Conservation (phyloP, 805 yeast species). For the Wickerhamiella azyma region DNA sequence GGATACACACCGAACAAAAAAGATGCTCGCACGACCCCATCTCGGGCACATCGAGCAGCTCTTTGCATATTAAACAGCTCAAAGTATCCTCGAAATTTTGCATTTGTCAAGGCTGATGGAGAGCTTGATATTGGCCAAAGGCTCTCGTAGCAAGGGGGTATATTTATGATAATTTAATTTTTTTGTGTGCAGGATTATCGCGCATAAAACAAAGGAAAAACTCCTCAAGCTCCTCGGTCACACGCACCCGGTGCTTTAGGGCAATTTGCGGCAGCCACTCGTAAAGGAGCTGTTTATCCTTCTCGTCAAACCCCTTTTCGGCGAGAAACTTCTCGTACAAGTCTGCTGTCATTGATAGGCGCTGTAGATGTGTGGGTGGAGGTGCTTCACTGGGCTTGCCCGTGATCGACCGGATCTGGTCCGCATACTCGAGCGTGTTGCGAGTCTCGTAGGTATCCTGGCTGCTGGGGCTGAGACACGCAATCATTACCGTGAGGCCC, state of each 20-base stretch:
- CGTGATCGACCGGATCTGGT: slow-evolving; percentile 29
- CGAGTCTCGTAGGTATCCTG: slow-evolving; percentile 84
- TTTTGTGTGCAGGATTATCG: no score
- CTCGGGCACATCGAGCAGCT: slow-evolving; percentile 64
- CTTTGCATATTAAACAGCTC: slow-evolving; percentile 82
- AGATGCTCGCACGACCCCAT: slow-evolving; percentile 77
- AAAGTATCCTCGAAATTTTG: slow-evolving; percentile 48
- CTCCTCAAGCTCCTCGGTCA: no score
- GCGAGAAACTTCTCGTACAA: not conserved
- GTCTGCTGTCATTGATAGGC: not conserved
- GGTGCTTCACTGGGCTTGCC: not conserved
- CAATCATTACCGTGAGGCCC: slow-evolving; percentile 91
- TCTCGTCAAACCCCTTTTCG: no score
- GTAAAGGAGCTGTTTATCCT: no score
- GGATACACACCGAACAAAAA: slow-evolving; percentile 76
- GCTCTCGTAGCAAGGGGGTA: no score
- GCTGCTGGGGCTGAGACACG: slow-evolving; percentile 78
- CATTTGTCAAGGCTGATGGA: not conserved
- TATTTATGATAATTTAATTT: no score
- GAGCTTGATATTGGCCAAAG: not conserved
- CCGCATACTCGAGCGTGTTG: slow-evolving; percentile 81
- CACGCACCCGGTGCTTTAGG: no score
- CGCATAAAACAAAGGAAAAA: no score
- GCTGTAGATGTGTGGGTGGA: not conserved
- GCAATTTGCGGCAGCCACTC: no score